Evolutionary conservation across 2,329 filamentous ascomycete genomes (phyloP).

Genomic region (Aspergillus proliferans): DNA sequence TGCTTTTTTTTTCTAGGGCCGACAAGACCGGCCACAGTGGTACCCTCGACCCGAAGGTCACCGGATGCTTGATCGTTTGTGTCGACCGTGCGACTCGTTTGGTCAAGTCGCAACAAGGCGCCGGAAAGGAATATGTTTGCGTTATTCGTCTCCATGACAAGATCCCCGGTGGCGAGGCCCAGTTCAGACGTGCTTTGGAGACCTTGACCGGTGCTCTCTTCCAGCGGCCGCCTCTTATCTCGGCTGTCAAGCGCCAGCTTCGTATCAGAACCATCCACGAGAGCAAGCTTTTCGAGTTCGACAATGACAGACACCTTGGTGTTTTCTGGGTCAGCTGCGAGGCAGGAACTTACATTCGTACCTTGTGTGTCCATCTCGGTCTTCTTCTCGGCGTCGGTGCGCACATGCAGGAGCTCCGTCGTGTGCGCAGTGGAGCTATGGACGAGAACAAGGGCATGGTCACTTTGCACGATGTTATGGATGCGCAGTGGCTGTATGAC

Average conservation of each 20-base stretch:
- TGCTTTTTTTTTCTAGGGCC: conserved; percentile 47
- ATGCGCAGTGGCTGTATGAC: conserved; percentile 93
- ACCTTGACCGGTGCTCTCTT: conserved; percentile 94
- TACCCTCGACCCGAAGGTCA: conserved; percentile 97
- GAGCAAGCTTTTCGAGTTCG: conserved; percentile 93
- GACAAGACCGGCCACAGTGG: conserved; percentile 98
- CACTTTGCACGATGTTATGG: conserved; percentile 89
- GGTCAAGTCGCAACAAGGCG: conserved; percentile 97
- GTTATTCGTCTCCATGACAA: conserved; percentile 94
- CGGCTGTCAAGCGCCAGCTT: conserved; percentile 95
- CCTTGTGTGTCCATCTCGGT: conserved; percentile 89
- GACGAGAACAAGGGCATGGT: conserved; percentile 83
- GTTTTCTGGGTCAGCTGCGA: conserved; percentile 99
- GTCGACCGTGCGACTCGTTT: conserved; percentile 95
- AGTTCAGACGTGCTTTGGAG: conserved; percentile 89
- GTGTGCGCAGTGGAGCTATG: conserved; percentile 92
- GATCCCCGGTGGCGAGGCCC: conserved; percentile 83
- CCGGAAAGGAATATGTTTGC: conserved; percentile 97
- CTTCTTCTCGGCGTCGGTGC: conserved; percentile 74
- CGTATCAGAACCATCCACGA: conserved; percentile 98
- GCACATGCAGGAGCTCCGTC: conserved; percentile 96
- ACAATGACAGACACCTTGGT: conserved; percentile 94
- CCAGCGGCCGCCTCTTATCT: conserved; percentile 94
- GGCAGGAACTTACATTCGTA: conserved; percentile 97
- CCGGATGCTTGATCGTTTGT: conserved; percentile 88